Conservation (phyloP, 345 rosid species). For the Nephelium lappaceum region DNA sequence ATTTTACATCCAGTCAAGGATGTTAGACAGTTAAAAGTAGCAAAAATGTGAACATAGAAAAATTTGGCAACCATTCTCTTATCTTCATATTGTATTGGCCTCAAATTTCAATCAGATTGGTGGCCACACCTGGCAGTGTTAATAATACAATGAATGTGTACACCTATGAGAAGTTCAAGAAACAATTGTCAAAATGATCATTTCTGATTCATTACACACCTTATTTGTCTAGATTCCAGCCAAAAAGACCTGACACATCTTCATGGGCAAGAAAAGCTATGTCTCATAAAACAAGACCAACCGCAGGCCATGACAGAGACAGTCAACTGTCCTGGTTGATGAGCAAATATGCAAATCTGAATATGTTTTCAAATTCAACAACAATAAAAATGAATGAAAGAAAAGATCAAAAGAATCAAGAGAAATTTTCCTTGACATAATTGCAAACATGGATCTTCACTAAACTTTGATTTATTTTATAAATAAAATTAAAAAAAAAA, state of each 20-base stretch:
- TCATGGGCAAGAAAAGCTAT: too few relatives aligned
- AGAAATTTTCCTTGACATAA: neutral
- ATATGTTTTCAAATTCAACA: neutral
- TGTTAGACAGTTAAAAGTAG: neutral
- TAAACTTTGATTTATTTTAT: neutral
- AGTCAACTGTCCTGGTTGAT: neutral
- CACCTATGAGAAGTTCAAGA: neutral
- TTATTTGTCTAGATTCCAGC: neutral
- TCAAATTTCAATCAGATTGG: neutral
- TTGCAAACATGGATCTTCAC: neutral
- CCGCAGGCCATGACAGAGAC: neutral
- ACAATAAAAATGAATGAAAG: neutral
- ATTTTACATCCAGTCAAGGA: neutral
- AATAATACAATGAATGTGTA: neutral
- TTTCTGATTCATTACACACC: too few relatives aligned
- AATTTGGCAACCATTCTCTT: neutral
- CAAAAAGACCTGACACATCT: too few relatives aligned
- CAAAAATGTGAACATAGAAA: neutral
- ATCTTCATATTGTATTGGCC: neutral
- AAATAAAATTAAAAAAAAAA: neutral
- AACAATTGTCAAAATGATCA: neutral
- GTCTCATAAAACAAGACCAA: neutral
- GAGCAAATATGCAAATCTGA: neutral
- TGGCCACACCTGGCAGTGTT: neutral
- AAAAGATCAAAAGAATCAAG: neutral